These are phyloP conservation scores for Nigrograna mackinnonii DNA, from an alignment of 2,329 filamentous ascomycete genomes.

Conservation along the genomic window DNA sequence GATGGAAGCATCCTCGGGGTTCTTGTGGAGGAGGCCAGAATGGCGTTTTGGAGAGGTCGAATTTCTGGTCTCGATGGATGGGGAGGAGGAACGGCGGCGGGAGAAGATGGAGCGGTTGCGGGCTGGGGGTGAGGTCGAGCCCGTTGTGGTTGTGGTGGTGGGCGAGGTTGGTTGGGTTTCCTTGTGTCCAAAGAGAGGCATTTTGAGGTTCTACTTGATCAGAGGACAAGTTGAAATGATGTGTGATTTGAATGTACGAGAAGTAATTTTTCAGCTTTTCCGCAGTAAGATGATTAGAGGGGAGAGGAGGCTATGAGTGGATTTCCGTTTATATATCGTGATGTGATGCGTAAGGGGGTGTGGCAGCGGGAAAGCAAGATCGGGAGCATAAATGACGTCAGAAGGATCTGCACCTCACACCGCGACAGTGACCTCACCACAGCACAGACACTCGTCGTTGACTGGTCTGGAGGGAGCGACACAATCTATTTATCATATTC, in stretches of 20 bases:
- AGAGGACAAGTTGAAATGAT: constrained; percentile 4
- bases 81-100: constrained; percentile 39
- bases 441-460: neutral
- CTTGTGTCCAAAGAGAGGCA: constrained; percentile 39
- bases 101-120: constrained; percentile 38
- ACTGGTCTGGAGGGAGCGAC: neutral
- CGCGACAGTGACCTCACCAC: constrained; percentile 5
- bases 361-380: neutral
- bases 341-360: neutral
- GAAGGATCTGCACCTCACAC: constrained; percentile 1
- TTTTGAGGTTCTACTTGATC: constrained; percentile 12
- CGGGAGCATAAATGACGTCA: constrained; percentile 18
- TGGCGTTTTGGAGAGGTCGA: constrained; percentile 29
- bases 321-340: constrained; percentile 1
- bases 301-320: neutral
- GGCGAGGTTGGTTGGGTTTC: constrained; percentile 12
- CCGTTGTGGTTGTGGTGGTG: constrained; percentile 24
- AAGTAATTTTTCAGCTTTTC: neutral
- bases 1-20: constrained; percentile 64
- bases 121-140: constrained; percentile 18
- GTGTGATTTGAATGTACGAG: neutral
- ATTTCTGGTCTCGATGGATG: constrained; percentile 25
- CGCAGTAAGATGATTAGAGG: neutral
- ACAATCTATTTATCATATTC: neutral
- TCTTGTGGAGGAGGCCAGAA: constrained; percentile 42